Evolutionary conservation across 2,329 filamentous ascomycete species (phyloP).

Genomic region (Aspergillus thermomutatus): DNA sequence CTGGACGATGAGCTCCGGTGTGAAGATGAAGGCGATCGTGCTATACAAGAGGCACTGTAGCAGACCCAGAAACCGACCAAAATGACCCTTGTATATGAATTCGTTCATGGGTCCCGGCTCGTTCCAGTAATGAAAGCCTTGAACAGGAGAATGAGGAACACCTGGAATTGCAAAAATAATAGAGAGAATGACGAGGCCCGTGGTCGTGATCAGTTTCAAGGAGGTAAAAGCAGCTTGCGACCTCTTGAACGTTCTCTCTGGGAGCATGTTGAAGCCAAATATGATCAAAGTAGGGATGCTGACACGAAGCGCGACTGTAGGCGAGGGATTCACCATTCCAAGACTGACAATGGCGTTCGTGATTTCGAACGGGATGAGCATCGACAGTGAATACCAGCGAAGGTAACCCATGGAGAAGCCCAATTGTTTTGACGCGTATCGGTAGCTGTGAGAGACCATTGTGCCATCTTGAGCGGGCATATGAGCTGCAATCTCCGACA

Average conservation of each 20-base stretch:
- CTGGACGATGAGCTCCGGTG: conserved; percentile 53
- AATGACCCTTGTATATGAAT: conserved; percentile 44
- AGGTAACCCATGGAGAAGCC: conserved; percentile 39
- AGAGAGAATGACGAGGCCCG: conserved; percentile 48
- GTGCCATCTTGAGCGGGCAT: conserved; percentile 36
- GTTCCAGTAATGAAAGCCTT: conserved; percentile 52
- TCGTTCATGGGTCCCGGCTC: conserved; percentile 48
- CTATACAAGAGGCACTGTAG: conserved; percentile 49
- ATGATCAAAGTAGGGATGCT: conserved; percentile 58
- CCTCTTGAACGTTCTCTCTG: conserved; percentile 48
- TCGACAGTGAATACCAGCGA: conserved; percentile 46
- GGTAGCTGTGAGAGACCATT: conserved; percentile 39
- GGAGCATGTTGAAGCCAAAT: conserved; percentile 46
- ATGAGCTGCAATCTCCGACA: conserved; percentile 39
- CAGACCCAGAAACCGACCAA: conserved; percentile 50
- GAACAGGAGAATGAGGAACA: conserved; percentile 43
- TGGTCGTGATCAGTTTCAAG: conserved; percentile 49
- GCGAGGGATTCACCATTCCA: conserved; percentile 52
- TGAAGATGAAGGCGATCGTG: conserved; percentile 52
- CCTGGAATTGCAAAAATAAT: conserved; percentile 53
- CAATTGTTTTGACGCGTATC: conserved; percentile 37
- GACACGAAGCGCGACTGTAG: conserved; percentile 41
- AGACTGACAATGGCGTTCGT: conserved; percentile 64
- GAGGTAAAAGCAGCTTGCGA: conserved; percentile 49
- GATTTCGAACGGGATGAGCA: conserved; percentile 56